Conservation (phyloP, 2,329 filamentous ascomycete genomes). For the Fusarium globosum region DNA sequence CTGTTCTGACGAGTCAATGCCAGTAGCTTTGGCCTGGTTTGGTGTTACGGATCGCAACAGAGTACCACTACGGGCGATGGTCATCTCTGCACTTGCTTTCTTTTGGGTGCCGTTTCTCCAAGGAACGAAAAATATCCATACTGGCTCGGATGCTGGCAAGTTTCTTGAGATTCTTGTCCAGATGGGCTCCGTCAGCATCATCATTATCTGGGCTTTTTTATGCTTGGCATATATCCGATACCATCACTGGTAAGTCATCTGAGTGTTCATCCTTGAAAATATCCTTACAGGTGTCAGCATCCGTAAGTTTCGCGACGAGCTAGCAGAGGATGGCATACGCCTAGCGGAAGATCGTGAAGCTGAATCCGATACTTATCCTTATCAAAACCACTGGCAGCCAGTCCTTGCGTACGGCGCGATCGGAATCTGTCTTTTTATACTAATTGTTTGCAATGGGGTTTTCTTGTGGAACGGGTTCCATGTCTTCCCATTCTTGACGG, state of each 20-base stretch:
- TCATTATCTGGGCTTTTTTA: neutral
- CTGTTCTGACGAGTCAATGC: too few relatives aligned
- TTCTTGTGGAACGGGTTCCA: neutral
- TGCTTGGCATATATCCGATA: neutral
- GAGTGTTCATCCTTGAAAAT: neutral
- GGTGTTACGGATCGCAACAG: too few relatives aligned
- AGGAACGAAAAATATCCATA: neutral
- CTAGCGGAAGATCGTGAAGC: neutral
- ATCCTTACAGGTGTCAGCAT: neutral
- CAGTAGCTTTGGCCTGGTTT: too few relatives aligned
- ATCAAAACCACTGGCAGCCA: neutral
- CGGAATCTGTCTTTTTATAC: neutral
- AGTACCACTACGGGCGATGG: neutral
- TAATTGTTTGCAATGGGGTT: neutral
- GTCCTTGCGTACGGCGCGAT: neutral
- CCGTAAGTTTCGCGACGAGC: fast-evolving
- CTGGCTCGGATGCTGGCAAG: neutral
- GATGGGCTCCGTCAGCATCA: neutral
- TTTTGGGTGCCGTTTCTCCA: neutral
- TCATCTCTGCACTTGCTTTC: neutral
- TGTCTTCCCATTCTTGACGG: neutral
- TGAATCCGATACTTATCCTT: neutral
- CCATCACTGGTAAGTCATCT: neutral
- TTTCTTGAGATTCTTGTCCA: neutral
- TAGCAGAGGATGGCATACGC: neutral